These are phyloP conservation scores for Fusarium cyanostomum DNA, from an alignment of 2,329 filamentous ascomycete species.

Conservation along the genomic window DNA sequence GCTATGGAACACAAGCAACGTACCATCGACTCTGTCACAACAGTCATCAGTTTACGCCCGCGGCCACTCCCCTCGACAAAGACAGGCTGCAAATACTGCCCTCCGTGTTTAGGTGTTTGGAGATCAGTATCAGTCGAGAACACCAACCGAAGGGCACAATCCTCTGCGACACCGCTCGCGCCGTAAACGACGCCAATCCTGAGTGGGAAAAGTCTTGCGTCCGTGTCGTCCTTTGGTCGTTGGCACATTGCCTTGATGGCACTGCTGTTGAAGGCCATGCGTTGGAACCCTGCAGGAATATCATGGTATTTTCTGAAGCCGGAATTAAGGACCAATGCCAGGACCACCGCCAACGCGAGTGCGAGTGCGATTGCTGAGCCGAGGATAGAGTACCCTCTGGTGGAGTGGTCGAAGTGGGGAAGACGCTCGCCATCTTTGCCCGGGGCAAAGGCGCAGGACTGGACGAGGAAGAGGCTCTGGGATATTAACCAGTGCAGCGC, in stretches of 20 bases:
- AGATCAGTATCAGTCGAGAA: background rate
- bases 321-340: background rate
- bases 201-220: background rate
- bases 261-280: background rate
- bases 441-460: background rate
- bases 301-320: background rate
- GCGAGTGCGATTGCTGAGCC: background rate
- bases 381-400: background rate
- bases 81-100: background rate
- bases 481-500: constrained; percentile 1
- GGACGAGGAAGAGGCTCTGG: constrained; percentile 3
- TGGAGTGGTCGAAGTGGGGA: background rate
- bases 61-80: too few species aligned
- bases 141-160: background rate
- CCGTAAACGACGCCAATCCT: background rate
- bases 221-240: background rate
- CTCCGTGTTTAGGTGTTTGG: background rate
- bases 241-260: background rate
- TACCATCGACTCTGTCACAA: too few species aligned
- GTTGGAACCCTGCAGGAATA: background rate
- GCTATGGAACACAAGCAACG: too few species aligned
- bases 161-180: too few species aligned
- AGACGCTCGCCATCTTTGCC: background rate
- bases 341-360: background rate
- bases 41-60: too few species aligned